These are phyloP conservation scores for Exophiala mesophila DNA, from an alignment of 2,329 filamentous ascomycete species.

Conservation along the genomic window DNA sequence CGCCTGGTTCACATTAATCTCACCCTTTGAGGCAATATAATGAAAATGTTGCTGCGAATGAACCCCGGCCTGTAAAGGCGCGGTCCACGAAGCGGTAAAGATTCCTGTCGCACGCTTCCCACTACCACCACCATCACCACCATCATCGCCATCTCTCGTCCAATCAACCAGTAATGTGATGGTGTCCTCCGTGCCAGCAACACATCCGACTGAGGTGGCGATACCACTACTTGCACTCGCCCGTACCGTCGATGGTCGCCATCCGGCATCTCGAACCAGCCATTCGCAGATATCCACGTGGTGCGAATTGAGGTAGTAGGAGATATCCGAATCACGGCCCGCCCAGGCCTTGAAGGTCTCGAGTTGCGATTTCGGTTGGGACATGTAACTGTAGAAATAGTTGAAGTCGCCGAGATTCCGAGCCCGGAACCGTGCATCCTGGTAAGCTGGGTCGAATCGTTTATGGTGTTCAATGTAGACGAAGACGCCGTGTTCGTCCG, in stretches of 20 bases:
- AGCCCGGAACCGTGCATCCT: conserved; percentile 65
- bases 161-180: conserved; percentile 88
- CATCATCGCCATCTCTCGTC: conserved; percentile 48
- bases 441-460: conserved; percentile 88
- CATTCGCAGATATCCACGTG: conserved; percentile 90
- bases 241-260: conserved; percentile 72
- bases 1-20: conserved; percentile 86
- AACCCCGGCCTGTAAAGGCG: conserved; percentile 86
- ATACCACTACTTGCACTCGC: conserved; percentile 74
- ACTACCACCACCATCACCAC: too few species aligned
- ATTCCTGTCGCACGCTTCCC: conserved; percentile 81
- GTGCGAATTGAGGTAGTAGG: conserved; percentile 93
- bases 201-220: conserved; percentile 73
- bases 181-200: conserved; percentile 79
- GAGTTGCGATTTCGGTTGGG: conserved; percentile 82
- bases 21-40: conserved; percentile 78
- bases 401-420: conserved; percentile 88
- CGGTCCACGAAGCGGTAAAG: conserved; percentile 93
- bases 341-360: conserved; percentile 96
- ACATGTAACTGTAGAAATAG: conserved; percentile 98
- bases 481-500: conserved; percentile 71
- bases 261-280: conserved; percentile 79
- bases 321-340: conserved; percentile 85
- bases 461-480: conserved; percentile 97
- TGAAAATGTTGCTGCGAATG: conserved; percentile 98